Conservation (phyloP, 1,284 basidiomycete species). For the Ceratobasidium sp. region DNA sequence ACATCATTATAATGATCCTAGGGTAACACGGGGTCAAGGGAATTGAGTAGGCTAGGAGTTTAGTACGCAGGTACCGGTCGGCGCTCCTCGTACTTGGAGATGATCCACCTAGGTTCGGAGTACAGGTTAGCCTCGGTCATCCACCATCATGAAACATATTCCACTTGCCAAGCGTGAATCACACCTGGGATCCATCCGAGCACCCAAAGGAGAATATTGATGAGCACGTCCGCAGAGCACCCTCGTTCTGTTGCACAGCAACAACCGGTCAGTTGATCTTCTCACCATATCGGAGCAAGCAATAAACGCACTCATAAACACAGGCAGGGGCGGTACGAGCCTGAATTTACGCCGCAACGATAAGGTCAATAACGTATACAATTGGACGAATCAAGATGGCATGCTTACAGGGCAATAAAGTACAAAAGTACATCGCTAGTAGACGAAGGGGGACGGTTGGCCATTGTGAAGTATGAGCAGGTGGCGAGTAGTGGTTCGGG, state of each 20-base stretch:
- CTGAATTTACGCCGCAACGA: constrained; percentile 4
- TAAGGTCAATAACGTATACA: not conserved
- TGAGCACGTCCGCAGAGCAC: constrained; percentile 15
- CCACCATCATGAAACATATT: not conserved
- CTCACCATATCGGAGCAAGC: not conserved
- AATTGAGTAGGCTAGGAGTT: not conserved
- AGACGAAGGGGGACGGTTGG: constrained; percentile 21
- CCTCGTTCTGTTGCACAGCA: constrained; percentile 15
- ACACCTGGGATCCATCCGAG: constrained; percentile 37
- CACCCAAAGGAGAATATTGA: constrained; percentile 33
- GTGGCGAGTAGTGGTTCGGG: not conserved
- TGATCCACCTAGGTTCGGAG: constrained; percentile 15
- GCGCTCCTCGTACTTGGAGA: constrained; percentile 13
- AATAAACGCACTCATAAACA: constrained; percentile 11
- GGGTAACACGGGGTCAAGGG: not conserved
- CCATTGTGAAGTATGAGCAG: not conserved
- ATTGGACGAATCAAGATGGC: not conserved
- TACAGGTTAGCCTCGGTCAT: not conserved
- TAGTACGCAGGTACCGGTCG: not conserved
- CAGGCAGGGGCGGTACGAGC: constrained; percentile 27
- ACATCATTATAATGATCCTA: not conserved
- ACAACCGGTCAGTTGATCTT: not conserved
- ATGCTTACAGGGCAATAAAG: constrained; percentile 27
- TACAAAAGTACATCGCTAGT: constrained; percentile 26
- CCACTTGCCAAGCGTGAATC: constrained; percentile 13